Conservation (phyloP, 2,329 filamentous ascomycete species). For the Colletotrichum sp. region DNA sequence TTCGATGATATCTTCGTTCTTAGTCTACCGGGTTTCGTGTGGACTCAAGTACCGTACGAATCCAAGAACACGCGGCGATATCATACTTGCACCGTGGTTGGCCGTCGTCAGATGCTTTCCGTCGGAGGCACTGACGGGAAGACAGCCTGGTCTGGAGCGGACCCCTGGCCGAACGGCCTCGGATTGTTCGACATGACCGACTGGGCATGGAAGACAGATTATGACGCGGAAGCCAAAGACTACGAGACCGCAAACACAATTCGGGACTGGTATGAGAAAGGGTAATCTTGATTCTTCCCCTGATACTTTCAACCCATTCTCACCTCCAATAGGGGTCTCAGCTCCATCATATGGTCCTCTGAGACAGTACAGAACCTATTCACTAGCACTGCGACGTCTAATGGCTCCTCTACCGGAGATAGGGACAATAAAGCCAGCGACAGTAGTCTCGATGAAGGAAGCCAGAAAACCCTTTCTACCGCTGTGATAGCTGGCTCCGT, state of each 20-base stretch:
- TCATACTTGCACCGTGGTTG: slow-evolving; percentile 6
- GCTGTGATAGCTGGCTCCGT: background rate
- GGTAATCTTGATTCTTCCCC: background rate
- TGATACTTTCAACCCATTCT: background rate
- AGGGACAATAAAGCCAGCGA: background rate
- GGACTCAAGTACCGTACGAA: slow-evolving; percentile 15
- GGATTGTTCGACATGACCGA: slow-evolving; percentile 18
- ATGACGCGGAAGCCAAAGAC: slow-evolving; percentile 1
- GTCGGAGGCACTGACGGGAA: background rate
- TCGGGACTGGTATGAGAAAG: slow-evolving; percentile 6
- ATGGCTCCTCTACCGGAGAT: background rate
- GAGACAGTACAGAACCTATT: background rate
- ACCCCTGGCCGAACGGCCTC: slow-evolving; percentile 12
- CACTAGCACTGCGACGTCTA: background rate
- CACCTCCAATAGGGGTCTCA: background rate
- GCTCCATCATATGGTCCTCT: slow-evolving; percentile 7
- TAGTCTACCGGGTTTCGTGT: slow-evolving; percentile 18
- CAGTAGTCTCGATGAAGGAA: background rate
- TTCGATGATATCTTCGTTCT: slow-evolving; percentile 19
- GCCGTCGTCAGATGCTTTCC: slow-evolving; percentile 18
- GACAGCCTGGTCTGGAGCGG: background rate
- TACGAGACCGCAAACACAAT: slow-evolving; percentile 1
- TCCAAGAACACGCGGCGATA: background rate
- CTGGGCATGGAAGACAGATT: slow-evolving; percentile 7
- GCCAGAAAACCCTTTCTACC: background rate